Base-by-base conservation (phyloP, 116 monocot species). In the Dioscorea cayenensis region DNA sequence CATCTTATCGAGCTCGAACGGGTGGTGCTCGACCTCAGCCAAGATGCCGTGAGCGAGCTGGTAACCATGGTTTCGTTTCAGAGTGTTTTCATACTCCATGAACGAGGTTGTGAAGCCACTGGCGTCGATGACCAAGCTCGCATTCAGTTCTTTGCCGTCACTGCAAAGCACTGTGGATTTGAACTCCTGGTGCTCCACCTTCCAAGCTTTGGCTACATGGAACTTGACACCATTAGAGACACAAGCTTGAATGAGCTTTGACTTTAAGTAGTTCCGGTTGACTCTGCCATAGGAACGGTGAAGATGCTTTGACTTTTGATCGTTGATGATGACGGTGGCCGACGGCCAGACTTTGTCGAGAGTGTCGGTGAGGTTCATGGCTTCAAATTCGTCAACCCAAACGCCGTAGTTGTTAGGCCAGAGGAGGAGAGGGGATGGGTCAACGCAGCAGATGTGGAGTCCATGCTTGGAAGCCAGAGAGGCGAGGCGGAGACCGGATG, bases 21-120 rank as follows among this genome's bases (percentile, higher is more conserved):
- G 93, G 72, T 93, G 93, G n/a, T 73, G 77, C 13, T 93, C 84
- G n/a, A 93, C 93, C 74, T 93, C 93, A 22, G 89, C 93, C 17
- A 93, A 60, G 64, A 93, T 79, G 14, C 89, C 93, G 28, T 93
- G 83, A 0, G 93, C 93, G 4, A 93, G 79, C 72, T 93, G 93
- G 79, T 87, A 93, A 3, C 89, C 93, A 23, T 71, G 80, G 66
- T 78, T 75, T 32, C 50, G 64, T 67, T 28, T 72, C 72, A 55
- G 51, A 6, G 75, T 78, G 71, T 71, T 76, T 68, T 77, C 77
- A 37, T 93, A 86, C 72, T 77, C 71, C 16, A 89, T 77, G 69
- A 93, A 81, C 20, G 61, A 73, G 51, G 80, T 77, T 1, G 83
- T 71, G 71, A 87, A 89, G 0, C 93, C 93, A 29, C 84, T 86